Evolutionary conservation across 2,329 filamentous ascomycete genomes (phyloP).

Genomic region (Fonsecaea pedrosoi): DNA sequence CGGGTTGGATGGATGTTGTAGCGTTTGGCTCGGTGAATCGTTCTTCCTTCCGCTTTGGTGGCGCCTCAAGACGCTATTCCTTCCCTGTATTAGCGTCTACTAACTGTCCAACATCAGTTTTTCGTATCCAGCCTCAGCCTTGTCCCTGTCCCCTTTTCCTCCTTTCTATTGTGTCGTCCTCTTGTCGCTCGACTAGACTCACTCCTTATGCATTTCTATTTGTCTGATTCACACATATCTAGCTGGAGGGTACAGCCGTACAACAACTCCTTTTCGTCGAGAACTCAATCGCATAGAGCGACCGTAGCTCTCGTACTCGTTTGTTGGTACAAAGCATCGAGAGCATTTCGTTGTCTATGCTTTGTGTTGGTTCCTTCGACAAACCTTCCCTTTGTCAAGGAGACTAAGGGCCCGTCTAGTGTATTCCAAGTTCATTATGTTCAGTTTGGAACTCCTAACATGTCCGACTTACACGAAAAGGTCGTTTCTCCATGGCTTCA

Average conservation of each 20-base stretch:
- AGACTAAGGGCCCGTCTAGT: no score
- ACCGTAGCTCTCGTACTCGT: neutral
- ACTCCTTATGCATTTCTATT: neutral
- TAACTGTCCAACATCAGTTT: neutral
- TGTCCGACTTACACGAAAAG: neutral
- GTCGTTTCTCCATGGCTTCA: neutral
- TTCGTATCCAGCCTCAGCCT: neutral
- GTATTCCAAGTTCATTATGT: neutral
- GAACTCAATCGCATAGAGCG: neutral
- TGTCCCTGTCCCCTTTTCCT: neutral
- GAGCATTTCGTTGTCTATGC: neutral
- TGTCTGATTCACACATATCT: neutral
- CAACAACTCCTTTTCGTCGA: neutral
- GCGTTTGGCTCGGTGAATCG: constrained; percentile 5
- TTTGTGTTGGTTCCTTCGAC: neutral
- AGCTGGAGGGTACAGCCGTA: neutral
- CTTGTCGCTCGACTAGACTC: neutral
- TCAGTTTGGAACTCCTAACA: neutral
- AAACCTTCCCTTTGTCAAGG: neutral
- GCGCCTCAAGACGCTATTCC: neutral
- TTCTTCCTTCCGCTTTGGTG: neutral
- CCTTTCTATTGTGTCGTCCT: neutral
- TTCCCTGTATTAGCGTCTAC: neutral
- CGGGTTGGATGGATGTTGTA: neutral
- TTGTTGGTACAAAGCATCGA: neutral